Evolutionary conservation across 2,329 filamentous ascomycete species (phyloP), one percentile per base, ranked within the genome.

Genomic region (Phoma sp.): DNA sequence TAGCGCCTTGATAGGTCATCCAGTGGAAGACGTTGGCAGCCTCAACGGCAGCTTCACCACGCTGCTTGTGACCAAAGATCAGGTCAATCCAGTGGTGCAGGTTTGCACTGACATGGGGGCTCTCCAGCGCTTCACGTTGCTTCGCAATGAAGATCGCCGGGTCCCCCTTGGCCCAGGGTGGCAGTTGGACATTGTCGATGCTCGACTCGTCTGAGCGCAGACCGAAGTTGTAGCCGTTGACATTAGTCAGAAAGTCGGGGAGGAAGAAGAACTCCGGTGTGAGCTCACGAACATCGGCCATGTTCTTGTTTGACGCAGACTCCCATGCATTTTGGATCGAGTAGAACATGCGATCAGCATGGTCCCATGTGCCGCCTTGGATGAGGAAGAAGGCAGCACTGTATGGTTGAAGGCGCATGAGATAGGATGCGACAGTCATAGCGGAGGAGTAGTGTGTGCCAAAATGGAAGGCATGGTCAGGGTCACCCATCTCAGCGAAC

Each of bases 401-500:
- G 72, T 98, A 99, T 0, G 95, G 95, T 43, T 96, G 93, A 14
- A 99, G 82, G 15, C 95, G 89, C 66, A 99, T 97, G 33, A 99
- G 83, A 68, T 97, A 99, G 0, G 93, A 97, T 11, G 92, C 92
- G 6, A 99, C 95, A 54, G 96, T 97, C 95, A 98, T 99, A 7
- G 95, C 95, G 2, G 95, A 98, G 1, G 95, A 98, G 74, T 99
- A 99, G 73, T 99, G 96, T 0, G 96, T 99, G 15, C 95, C 95
- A 64, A 98, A 99, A 72, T 99, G 95, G 72, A 97, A 99, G 0
- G 95, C 90, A 0, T 90, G 88, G 21, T 63, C 66, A 38, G 83
- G 81, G 51, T 96, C 93, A 7, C 89, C 91, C 81, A 99, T 96
- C 71, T 98, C 95, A 1, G 88, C 88, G 72, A 99, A 88, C 14